phyloP scores from a whole-genome alignment of 1,284 basidiomycete species.

The Xerocomus nothofagi region DNA sequence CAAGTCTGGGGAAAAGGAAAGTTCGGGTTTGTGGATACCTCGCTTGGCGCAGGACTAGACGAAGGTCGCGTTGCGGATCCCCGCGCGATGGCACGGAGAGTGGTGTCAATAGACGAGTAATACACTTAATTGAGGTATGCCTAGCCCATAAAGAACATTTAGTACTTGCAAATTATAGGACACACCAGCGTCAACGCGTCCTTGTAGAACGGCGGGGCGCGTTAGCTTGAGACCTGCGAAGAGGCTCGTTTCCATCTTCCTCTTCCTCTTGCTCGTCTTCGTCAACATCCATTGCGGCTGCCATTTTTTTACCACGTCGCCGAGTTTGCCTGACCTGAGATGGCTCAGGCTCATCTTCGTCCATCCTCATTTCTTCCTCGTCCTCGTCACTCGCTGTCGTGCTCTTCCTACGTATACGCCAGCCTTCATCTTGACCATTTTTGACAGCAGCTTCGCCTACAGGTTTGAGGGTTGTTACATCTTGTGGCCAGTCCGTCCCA shows the following conservation, averaged over 20 bases:
- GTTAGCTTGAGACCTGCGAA: slow-evolving; percentile 26
- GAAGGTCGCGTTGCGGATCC: slow-evolving; percentile 45
- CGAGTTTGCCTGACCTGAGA: slow-evolving; percentile 31
- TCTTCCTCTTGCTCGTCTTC: slow-evolving; percentile 37
- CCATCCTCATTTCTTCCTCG: slow-evolving; percentile 38
- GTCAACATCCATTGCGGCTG: slow-evolving; percentile 36
- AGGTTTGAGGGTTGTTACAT: slow-evolving; percentile 45
- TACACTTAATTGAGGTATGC: slow-evolving; percentile 15
- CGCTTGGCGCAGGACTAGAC: slow-evolving; percentile 33
- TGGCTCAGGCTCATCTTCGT: slow-evolving; percentile 35
- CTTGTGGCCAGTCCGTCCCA: slow-evolving; percentile 54
- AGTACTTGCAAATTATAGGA: neutral
- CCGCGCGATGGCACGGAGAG: slow-evolving; percentile 16
- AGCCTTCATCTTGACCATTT: slow-evolving; percentile 57
- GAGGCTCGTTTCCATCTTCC: slow-evolving; percentile 31
- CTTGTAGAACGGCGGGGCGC: slow-evolving; percentile 29
- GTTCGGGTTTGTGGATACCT: slow-evolving; percentile 66
- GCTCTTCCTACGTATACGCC: slow-evolving; percentile 39
- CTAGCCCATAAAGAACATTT: slow-evolving; percentile 7
- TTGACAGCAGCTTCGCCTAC: slow-evolving; percentile 66
- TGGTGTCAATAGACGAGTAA: slow-evolving; percentile 29
- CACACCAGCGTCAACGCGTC: slow-evolving; percentile 11
- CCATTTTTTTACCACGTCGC: slow-evolving; percentile 35
- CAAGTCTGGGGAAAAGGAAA: slow-evolving; percentile 73
- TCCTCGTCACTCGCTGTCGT: slow-evolving; percentile 42